Base-by-base conservation (phyloP, 75 land plant species). In the Pinus taeda region DNA sequence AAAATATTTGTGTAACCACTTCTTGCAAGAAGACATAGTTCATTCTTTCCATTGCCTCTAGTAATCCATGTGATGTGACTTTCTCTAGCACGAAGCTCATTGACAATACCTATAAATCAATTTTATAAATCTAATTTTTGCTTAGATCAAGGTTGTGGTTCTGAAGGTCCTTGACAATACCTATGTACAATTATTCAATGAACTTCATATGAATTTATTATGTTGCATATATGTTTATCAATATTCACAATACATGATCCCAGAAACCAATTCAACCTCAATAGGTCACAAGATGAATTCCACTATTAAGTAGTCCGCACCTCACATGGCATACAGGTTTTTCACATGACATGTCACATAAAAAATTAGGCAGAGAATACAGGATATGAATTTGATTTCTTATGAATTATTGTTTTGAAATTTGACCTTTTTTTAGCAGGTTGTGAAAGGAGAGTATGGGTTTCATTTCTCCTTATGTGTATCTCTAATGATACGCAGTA, bases 21-120 rank as follows among this genome's bases (percentile, higher is more conserved):
- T 55, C 93, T 74, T n/a, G 90, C 86, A 82, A 90, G 84, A 6
- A 90, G 77, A 83, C 88, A 90, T 42, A 90, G 74, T 20, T 90
- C 90, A 77, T 90, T 90, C 61, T 90, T 90, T 6, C 90, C 93
- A 79, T 90, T 90, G 26, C 84, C 42, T 73, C 74, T 81, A 4
- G 89, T 60, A 57, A 78, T 71, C 66, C 78, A 83, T 33, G 88
- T 64, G 79, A 77, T 60, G 74, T 75, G 58, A 37, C 79, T 56
- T 58, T 90, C 88, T 42, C 74, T 82, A 3, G 78, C 39, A 21
- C 88, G 82, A 62, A 90, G 64, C 73, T 71, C 81, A 74, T 81
- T 79, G 15, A 90, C 92, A n/a, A n/a, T n/a, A n/a, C n/a, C n/a
- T n/a, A n/a, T n/a, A n/a, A n/a, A n/a, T n/a, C 6, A 90, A n/a